Conservation (phyloP, 2,329 filamentous ascomycete genomes). For the Trichophyton mentagrophytes region DNA sequence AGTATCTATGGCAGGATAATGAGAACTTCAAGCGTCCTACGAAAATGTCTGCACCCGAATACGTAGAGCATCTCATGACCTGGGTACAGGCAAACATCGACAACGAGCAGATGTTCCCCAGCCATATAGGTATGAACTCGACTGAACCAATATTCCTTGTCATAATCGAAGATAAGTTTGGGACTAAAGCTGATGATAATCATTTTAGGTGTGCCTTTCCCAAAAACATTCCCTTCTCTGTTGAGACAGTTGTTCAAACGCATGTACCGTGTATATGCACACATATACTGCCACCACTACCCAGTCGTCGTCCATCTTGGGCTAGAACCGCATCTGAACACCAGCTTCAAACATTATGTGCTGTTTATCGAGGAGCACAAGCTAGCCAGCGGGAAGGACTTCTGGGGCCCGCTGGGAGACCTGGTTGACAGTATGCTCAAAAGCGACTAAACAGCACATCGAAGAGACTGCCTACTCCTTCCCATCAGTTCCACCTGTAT, state of each 20-base stretch:
- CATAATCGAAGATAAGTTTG: no score
- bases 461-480: not conserved
- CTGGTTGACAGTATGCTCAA: conserved; percentile 95
- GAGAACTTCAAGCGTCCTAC: conserved; percentile 91
- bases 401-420: conserved; percentile 90
- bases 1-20: conserved; percentile 97
- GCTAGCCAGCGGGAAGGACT: conserved; percentile 85
- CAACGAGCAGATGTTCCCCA: conserved; percentile 91
- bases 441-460: conserved; percentile 52
- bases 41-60: conserved; percentile 93
- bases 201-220: conserved; percentile 68
- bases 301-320: conserved; percentile 90
- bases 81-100: conserved; percentile 95
- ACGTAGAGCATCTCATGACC: conserved; percentile 93
- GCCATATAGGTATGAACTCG: conserved; percentile 56
- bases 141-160: not conserved
- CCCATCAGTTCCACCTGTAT: not conserved
- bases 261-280: conserved; percentile 94
- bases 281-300: conserved; percentile 99
- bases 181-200: not conserved
- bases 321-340: conserved; percentile 93
- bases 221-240: conserved; percentile 76
- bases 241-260: conserved; percentile 97
- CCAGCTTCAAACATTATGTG: conserved; percentile 99
- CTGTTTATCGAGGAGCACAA: conserved; percentile 96